phyloP scores from a whole-genome alignment of 1,284 basidiomycete species.

The Rhizoctonia solani region DNA sequence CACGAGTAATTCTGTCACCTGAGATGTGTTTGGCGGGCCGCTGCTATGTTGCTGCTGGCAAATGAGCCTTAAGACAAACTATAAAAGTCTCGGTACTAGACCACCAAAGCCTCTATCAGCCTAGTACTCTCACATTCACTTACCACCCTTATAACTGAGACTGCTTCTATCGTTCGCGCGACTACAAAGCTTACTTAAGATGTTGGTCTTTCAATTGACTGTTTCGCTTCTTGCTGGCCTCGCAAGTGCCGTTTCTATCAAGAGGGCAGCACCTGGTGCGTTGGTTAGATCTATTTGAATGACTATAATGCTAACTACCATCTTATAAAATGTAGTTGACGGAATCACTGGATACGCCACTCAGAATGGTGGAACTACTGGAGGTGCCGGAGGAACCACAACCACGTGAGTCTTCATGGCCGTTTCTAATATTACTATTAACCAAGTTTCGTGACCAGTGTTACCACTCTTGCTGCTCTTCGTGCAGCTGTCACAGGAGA shows the following conservation, averaged over 20 bases:
- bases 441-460: neutral
- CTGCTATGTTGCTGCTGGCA: neutral
- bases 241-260: conserved; percentile 7
- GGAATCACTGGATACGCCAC: conserved; percentile 31
- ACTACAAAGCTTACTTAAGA: no score
- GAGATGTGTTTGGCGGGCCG: neutral
- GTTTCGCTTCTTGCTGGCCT: conserved; percentile 11
- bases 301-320: neutral
- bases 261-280: conserved; percentile 23
- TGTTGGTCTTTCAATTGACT: conserved; percentile 17
- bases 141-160: no score
- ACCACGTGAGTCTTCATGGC: conserved; percentile 10
- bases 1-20: neutral
- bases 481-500: conserved; percentile 34
- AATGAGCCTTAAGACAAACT: neutral
- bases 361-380: conserved; percentile 35
- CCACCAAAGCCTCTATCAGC: no score
- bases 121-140: no score
- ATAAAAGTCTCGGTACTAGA: no score
- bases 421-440: neutral
- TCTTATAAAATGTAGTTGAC: neutral
- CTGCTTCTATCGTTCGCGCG: no score
- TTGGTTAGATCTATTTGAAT: neutral
- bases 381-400: conserved; percentile 26
- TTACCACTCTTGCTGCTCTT: conserved; percentile 37